Percentiles rank a stretch among this genome's conserved stretches.
These are phyloP conservation scores for Schizonepeta tenuifolia DNA, from an alignment of 257 asterid species.

Conservation along the genomic window DNA sequence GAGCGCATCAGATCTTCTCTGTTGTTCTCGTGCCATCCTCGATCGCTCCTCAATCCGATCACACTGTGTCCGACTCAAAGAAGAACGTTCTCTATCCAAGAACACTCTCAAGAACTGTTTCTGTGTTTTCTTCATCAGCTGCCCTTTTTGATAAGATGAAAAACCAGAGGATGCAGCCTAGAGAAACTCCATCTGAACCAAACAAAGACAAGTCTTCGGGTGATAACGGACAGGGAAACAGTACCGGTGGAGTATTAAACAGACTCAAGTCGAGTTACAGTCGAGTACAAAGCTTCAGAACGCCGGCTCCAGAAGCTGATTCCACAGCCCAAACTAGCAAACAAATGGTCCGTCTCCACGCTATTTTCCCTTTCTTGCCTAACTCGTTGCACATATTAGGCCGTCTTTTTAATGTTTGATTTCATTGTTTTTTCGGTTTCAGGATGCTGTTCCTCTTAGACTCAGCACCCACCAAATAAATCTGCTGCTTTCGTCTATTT, in stretches of 20 bases:
- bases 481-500: conserved; percentile 79
- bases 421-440: conserved; percentile 32
- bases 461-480: conserved; percentile 94
- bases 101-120: conserved; percentile 92
- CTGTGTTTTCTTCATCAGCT: conserved; percentile 97
- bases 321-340: conserved; percentile 45
- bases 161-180: conserved; percentile 50
- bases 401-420: not conserved
- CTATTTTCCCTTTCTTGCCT: not conserved
- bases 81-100: conserved; percentile 67
- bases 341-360: conserved; percentile 51
- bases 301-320: conserved; percentile 49
- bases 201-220: conserved; percentile 37
- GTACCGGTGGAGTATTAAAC: conserved; percentile 57
- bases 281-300: conserved; percentile 61
- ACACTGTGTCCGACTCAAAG: conserved; percentile 43
- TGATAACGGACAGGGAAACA: conserved; percentile 53
- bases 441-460: conserved; percentile 87
- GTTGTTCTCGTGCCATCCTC: conserved; percentile 99
- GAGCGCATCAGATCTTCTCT: conserved; percentile 95
- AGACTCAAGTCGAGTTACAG: conserved; percentile 78
- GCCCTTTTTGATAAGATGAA: conserved; percentile 86
- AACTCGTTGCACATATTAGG: not conserved
- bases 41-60: conserved; percentile 61
- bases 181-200: conserved; percentile 45